phyloP scores from a whole-genome alignment of 2,329 filamentous ascomycete species.

The Xylaria sp. region DNA sequence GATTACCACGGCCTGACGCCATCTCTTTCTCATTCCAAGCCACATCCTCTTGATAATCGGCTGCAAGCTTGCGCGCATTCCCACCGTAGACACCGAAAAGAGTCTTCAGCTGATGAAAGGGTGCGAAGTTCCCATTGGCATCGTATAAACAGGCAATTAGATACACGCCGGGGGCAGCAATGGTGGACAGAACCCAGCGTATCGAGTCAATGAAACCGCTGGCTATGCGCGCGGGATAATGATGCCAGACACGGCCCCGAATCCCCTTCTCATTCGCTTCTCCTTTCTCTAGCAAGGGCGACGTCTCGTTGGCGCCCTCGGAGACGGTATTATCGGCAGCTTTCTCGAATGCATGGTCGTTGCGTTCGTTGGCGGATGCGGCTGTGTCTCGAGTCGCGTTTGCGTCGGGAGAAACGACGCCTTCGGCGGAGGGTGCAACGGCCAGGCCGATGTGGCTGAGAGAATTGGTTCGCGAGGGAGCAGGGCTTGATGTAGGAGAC shows the following conservation, averaged over 20 bases:
- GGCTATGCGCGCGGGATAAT: slow-evolving; percentile 75
- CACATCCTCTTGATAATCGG: slow-evolving; percentile 50
- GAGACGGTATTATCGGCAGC: slow-evolving; percentile 42
- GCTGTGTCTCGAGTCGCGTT: slow-evolving; percentile 45
- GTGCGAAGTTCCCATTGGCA: slow-evolving; percentile 79
- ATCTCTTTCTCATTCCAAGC: slow-evolving; percentile 49
- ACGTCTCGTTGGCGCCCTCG: slow-evolving; percentile 69
- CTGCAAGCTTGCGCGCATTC: slow-evolving; percentile 61
- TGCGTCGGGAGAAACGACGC: slow-evolving; percentile 48
- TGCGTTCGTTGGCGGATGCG: slow-evolving; percentile 48
- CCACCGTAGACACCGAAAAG: slow-evolving; percentile 63
- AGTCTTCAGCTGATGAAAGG: slow-evolving; percentile 76
- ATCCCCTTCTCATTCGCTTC: slow-evolving; percentile 49
- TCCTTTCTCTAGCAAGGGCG: slow-evolving; percentile 67
- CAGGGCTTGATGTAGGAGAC: slow-evolving; percentile 67
- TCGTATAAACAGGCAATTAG: slow-evolving; percentile 86
- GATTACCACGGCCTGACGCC: slow-evolving; percentile 39
- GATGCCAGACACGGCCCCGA: slow-evolving; percentile 61
- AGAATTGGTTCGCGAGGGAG: slow-evolving; percentile 69
- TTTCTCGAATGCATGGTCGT: slow-evolving; percentile 51
- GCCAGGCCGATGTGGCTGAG: slow-evolving; percentile 63
- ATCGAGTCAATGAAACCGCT: slow-evolving; percentile 79
- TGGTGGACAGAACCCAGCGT: slow-evolving; percentile 79
- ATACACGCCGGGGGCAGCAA: slow-evolving; percentile 84
- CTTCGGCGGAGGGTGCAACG: slow-evolving; percentile 54